A percentile compares a stretch with the other conserved stretches of the same genome.
Evolutionary conservation across 371 early-diverging fungal species (phyloP).

Genomic region (Umbelopsis sp.): DNA sequence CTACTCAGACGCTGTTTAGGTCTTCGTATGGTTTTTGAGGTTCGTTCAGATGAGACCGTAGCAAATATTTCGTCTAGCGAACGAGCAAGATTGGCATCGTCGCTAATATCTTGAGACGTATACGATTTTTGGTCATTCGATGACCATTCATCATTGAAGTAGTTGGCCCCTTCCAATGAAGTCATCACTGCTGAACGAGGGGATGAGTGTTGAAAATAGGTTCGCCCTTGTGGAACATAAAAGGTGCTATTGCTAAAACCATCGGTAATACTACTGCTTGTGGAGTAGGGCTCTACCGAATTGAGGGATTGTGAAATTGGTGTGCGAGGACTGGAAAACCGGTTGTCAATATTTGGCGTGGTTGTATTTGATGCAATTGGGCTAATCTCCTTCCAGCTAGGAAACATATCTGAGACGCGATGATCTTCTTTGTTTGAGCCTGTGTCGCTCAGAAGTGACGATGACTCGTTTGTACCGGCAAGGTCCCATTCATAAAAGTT

Average conservation of each 20-base stretch:
- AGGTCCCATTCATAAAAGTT: neutral
- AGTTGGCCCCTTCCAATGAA: neutral
- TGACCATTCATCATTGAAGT: constrained; percentile 3
- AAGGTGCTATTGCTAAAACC: too few species aligned
- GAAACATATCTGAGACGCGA: too few species aligned
- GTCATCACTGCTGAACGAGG: neutral
- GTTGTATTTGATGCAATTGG: too few species aligned
- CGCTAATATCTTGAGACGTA: neutral
- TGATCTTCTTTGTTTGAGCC: too few species aligned
- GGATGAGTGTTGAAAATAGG: too few species aligned
- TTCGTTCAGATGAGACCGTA: neutral
- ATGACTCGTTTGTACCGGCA: neutral
- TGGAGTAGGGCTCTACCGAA: neutral
- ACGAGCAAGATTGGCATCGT: neutral
- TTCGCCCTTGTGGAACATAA: too few species aligned
- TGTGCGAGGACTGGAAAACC: too few species aligned
- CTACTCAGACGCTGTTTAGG: too few species aligned
- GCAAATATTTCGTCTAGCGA: constrained; percentile 10
- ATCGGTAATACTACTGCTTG: neutral
- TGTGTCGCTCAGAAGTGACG: neutral
- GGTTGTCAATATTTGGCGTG: too few species aligned
- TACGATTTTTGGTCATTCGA: neutral
- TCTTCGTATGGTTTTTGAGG: neutral
- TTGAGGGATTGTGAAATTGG: too few species aligned
- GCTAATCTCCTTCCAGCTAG: too few species aligned